Base-by-base conservation (phyloP, 352 stramenopile species). In the Globisporangium sylvaticum region DNA sequence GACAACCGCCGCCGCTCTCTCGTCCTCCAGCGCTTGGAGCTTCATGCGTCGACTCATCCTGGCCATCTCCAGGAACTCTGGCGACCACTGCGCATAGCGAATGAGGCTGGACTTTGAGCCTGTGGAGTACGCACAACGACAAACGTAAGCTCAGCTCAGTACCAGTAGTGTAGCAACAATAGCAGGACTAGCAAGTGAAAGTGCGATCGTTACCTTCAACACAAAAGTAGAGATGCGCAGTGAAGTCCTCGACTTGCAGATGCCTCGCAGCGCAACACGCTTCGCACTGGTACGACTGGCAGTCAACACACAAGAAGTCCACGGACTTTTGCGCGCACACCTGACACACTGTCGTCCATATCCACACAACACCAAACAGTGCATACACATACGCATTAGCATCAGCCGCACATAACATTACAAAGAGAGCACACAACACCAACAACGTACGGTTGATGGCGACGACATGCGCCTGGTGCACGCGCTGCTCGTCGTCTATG, bases 241-340 rank as follows among this genome's bases (percentile, higher is more conserved):
- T 62, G 29, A 74, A 58, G 22, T 44, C 42, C 22, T 72, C 70
- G 29, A 59, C 27, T 22, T 74, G 66, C 55, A 71, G 44, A 50
- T 88, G 80, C 44, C 78, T 78, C 14, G 54, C 52, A 0, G 69
- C 69, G 63, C 81, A 90, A 71, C 84, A 92, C 3, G 39, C 39
- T n/a, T 87, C 74, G 31, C 84, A 92, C 65, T 88, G 78, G 64
- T 87, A 83, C 50, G 59, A 68, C 27, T 75, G 71, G 68, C 84
- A 92, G 34, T 75, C 74, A 1, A 78, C 18, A 58, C 84, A 92
- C 39, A 82, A 79, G 15, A 92, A 90, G 25, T 87, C 79, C 32
- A 78, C 60, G 1, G 46, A 62, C 10, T 78, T 79, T 12, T 73
- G 64, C 7, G 72, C 66, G 54, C 84, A 92, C 8, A 74, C 72